Base-by-base conservation (phyloP, 164 flowering plant genomes). In the Malania oleifera region DNA sequence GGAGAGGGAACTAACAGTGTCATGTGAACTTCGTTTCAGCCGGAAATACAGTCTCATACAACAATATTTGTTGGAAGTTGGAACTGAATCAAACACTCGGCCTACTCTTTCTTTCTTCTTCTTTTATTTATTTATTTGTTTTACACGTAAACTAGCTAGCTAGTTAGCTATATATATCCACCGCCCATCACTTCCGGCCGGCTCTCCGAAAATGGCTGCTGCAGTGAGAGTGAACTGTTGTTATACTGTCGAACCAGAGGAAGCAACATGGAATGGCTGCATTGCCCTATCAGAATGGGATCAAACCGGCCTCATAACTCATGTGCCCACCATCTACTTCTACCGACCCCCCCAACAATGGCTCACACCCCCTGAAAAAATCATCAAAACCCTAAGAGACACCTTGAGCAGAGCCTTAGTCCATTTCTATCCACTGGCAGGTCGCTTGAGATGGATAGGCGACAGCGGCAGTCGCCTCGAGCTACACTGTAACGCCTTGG, bases 401-500 rank as follows among this genome's bases (percentile, higher is more conserved):
- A 64, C 80, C 6, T 35, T 78, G 47, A 65, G 73, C 50, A 57
- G 34, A 29, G 65, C 66, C 0, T 34, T 78, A 39, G 73, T 69
- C 20, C 64, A 57, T 11, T 75, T 70, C 54, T 78, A 75, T 54
- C 82, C 82, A 15, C 34, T 82, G 7, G 80, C 83, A 1, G 86
- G 86, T 14, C 80, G 86, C 6, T 28, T 82, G 29, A 28, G 46
- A 0, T 61, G 45, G 52, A 54, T 61, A 6, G 68, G 37, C 8
- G 59, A 57, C 3, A 68, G 76, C 8, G 59, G 59, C 3, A 68
- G 76, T 26, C 74, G 84, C 1, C 64, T 82, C 0, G 76, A 73
- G 68, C 76, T 82, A 29, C 54, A 66, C 9, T 82, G 87, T 67
- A 75, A 79, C 29, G 70, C 59, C 8, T 50, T 24, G 63, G 87